Evolutionary conservation across 768 basidiomycete species (phyloP).

Genomic region (Tulasnella sp.): DNA sequence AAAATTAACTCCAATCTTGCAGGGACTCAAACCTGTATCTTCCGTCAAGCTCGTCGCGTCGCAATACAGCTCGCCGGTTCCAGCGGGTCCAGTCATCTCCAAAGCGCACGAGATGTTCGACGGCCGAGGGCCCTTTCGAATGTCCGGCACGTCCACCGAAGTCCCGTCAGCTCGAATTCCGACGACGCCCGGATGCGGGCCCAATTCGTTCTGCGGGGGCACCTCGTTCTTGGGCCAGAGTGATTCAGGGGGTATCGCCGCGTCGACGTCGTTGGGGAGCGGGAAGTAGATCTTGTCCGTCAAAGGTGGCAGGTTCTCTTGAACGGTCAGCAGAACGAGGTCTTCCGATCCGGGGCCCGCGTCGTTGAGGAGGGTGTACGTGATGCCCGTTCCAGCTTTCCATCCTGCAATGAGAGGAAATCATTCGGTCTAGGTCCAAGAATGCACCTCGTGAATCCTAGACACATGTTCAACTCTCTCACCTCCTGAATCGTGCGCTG

Average conservation of each 20-base stretch:
- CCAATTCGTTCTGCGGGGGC: constrained; percentile 31
- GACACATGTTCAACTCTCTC: not conserved
- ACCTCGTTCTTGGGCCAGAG: constrained; percentile 27
- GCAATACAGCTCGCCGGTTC: constrained; percentile 32
- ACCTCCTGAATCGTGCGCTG: constrained; percentile 11
- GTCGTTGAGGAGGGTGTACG: constrained; percentile 34
- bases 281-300: constrained; percentile 26
- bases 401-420: constrained; percentile 31
- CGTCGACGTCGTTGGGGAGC: constrained; percentile 22
- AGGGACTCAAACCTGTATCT: constrained; percentile 31
- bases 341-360: constrained; percentile 29
- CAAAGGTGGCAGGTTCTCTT: constrained; percentile 27
- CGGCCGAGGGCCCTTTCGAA: constrained; percentile 26
- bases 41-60: constrained; percentile 32
- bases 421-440: not conserved
- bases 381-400: constrained; percentile 34
- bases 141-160: constrained; percentile 23
- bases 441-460: not conserved
- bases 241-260: not conserved
- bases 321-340: constrained; percentile 29
- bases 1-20: constrained; percentile 32
- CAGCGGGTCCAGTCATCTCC: constrained; percentile 26
- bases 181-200: constrained; percentile 32
- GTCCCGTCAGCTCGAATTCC: constrained; percentile 21
- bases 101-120: constrained; percentile 31